Conservation (phyloP, 2,329 filamentous ascomycete species). For the Penicillium sp. region DNA sequence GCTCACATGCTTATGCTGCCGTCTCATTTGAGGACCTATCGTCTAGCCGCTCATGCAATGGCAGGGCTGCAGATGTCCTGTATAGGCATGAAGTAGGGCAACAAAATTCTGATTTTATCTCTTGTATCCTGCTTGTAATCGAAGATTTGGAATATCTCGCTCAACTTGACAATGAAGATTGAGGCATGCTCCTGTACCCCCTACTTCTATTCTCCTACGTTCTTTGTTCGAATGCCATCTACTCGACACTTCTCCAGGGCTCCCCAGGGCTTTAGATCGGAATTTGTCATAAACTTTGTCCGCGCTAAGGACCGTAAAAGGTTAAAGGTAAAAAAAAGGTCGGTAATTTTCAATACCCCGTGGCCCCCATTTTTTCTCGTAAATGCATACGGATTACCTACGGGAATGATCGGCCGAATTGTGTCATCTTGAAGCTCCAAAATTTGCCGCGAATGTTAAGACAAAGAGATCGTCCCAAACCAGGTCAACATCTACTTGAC, state of each 20-base stretch:
- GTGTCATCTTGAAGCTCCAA: conserved; percentile 16
- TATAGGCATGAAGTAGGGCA: background rate
- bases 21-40: conserved; percentile 20
- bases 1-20: conserved; percentile 21
- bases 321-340: conserved; percentile 8
- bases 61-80: conserved; percentile 17
- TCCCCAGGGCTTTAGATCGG: background rate
- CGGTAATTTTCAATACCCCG: conserved; percentile 9
- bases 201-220: background rate
- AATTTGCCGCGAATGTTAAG: conserved; percentile 17
- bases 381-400: conserved; percentile 6
- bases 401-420: conserved; percentile 17
- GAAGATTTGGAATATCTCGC: background rate
- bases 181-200: background rate
- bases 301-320: conserved; percentile 12
- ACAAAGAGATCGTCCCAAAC: conserved; percentile 14
- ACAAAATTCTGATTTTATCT: background rate
- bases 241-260: too few relatives aligned
- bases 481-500: background rate
- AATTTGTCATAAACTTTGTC: conserved; percentile 16
- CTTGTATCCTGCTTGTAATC: background rate
- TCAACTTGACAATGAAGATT: background rate
- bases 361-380: conserved; percentile 7
- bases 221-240: background rate
- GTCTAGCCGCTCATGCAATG: conserved; percentile 18